Evolutionary conservation across 2,329 filamentous ascomycete genomes (phyloP).

Genomic region (Lasiodiplodia gonubiensis): DNA sequence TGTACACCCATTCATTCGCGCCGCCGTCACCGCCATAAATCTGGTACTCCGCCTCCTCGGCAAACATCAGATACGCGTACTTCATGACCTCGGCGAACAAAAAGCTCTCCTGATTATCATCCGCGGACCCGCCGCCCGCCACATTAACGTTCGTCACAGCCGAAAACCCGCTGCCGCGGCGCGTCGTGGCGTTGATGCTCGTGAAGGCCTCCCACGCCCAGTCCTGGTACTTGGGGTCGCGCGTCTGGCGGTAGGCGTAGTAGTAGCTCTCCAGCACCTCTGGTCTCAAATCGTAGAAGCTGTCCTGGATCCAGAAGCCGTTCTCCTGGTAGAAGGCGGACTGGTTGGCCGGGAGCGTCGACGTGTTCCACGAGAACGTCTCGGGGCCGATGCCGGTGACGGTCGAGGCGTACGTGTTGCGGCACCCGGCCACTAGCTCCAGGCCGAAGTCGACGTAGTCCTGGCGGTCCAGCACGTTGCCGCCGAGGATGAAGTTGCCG

Average conservation of each 20-base stretch:
- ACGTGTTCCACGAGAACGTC: conserved; percentile 48
- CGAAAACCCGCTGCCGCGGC: conserved; percentile 70
- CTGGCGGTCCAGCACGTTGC: conserved; percentile 68
- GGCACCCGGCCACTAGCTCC: conserved; percentile 72
- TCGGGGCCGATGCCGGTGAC: conserved; percentile 80
- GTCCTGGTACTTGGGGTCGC: conserved; percentile 76
- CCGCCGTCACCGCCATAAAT: conserved; percentile 53
- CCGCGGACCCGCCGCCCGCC: conserved; percentile 63
- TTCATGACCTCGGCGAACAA: conserved; percentile 88
- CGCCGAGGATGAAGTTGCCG: conserved; percentile 84
- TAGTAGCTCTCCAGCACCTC: conserved; percentile 86
- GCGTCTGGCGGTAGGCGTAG: conserved; percentile 83
- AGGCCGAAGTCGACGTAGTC: conserved; percentile 78
- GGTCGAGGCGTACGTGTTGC: conserved; percentile 72
- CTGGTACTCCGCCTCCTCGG: conserved; percentile 65
- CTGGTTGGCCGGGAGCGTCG: conserved; percentile 31
- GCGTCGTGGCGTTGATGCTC: conserved; percentile 68
- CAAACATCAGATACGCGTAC: conserved; percentile 77
- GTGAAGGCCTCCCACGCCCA: conserved; percentile 83
- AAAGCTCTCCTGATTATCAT: conserved; percentile 83
- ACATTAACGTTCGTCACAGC: conserved; percentile 70
- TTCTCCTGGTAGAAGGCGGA: conserved; percentile 66
- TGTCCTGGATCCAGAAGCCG: conserved; percentile 73
- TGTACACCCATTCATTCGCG: conserved; percentile 64
- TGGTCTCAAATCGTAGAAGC: conserved; percentile 72